Evolutionary conservation across 139 green algal species (phyloP).

Genomic region (Dunaliella primolecta): DNA sequence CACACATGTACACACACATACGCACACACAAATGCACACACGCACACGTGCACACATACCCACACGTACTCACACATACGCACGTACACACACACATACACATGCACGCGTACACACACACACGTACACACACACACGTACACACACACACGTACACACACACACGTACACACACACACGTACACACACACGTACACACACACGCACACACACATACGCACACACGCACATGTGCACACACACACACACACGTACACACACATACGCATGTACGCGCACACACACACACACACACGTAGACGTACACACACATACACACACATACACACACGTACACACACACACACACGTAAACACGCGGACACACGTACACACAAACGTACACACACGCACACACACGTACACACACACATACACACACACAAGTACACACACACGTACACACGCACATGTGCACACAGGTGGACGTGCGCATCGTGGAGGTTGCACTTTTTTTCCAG

Average conservation of each 20-base stretch:
- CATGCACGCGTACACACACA: not conserved
- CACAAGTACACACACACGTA: not conserved
- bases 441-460: not conserved
- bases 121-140: not conserved
- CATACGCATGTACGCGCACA: slow-evolving; percentile 7
- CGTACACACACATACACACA: not conserved
- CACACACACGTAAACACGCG: not conserved
- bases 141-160: not conserved
- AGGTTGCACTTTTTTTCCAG: slow-evolving; percentile 77
- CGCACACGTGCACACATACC: slow-evolving; percentile 5
- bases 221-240: not conserved
- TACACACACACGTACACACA: slow-evolving; percentile 14
- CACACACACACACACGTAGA: slow-evolving; percentile 13
- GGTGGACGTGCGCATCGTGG: slow-evolving; percentile 55
- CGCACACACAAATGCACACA: slow-evolving; percentile 8
- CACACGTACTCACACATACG: no score
- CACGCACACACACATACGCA: no score
- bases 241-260: not conserved
- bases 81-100: no score
- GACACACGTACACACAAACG: not conserved
- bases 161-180: slow-evolving; percentile 5
- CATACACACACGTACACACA: not conserved
- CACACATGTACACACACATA: not conserved
- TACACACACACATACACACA: slow-evolving; percentile 20
- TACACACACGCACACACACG: not conserved